phyloP scores from a whole-genome alignment of 768 basidiomycete genomes.

The Psilocybe tampanensis region DNA sequence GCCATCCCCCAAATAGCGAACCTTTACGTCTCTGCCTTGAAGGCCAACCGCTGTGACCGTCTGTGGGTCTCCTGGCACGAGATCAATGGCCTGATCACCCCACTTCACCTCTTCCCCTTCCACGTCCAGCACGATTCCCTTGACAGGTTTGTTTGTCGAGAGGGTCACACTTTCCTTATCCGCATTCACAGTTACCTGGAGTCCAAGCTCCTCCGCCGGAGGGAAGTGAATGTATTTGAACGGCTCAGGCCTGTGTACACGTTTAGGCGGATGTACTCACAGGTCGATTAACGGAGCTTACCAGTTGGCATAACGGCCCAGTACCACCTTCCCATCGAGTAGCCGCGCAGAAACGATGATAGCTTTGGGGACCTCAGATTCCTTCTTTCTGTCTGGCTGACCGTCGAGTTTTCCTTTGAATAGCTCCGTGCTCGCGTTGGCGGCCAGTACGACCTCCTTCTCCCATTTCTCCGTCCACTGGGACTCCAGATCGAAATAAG shows the following conservation, averaged over 20 bases:
- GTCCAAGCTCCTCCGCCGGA: constrained; percentile 53
- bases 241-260: constrained; percentile 73
- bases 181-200: constrained; percentile 49
- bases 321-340: constrained; percentile 55
- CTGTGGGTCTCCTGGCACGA: constrained; percentile 86
- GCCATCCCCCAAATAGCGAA: constrained; percentile 77
- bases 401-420: constrained; percentile 73
- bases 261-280: background rate
- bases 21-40: constrained; percentile 62
- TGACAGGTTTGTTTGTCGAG: constrained; percentile 70
- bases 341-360: constrained; percentile 77
- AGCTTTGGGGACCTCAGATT: constrained; percentile 62
- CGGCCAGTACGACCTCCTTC: constrained; percentile 55
- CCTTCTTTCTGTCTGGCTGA: constrained; percentile 66
- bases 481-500: constrained; percentile 64
- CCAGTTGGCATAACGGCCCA: constrained; percentile 81
- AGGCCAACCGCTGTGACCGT: constrained; percentile 66
- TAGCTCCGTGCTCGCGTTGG: constrained; percentile 87
- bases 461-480: constrained; percentile 57
- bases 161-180: constrained; percentile 66
- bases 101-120: constrained; percentile 74
- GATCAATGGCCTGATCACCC: constrained; percentile 90
- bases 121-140: constrained; percentile 83
- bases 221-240: constrained; percentile 93
- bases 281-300: constrained; percentile 28